Conservation (phyloP, 2,329 filamentous ascomycete species). For the Fusarium neocosmosporiellum region DNA sequence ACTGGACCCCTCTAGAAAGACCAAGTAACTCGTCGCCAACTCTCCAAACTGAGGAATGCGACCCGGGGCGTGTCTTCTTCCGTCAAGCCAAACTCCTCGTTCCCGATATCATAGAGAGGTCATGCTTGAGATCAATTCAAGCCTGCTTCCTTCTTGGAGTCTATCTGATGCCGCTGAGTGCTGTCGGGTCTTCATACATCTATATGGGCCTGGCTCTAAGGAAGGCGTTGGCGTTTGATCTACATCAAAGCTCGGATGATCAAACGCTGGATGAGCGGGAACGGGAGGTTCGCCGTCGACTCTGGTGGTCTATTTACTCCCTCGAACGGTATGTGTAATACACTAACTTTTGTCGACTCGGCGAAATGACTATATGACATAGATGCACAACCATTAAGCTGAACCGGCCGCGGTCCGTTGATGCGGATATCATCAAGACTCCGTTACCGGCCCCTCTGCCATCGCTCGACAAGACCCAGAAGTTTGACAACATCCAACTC, state of each 20-base stretch:
- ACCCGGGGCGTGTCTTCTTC: constrained; percentile 48
- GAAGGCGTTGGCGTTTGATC: constrained; percentile 44
- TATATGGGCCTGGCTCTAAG: constrained; percentile 46
- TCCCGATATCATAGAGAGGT: constrained; percentile 49
- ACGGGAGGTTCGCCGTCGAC: constrained; percentile 34
- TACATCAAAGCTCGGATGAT: constrained; percentile 44
- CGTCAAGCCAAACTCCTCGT: constrained; percentile 44
- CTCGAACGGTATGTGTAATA: constrained; percentile 38
- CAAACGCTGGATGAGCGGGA: constrained; percentile 33
- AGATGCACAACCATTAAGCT: constrained; percentile 42
- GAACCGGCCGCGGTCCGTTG: constrained; percentile 40
- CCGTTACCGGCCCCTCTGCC: constrained; percentile 30
- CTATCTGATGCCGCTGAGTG: constrained; percentile 49
- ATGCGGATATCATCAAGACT: constrained; percentile 35
- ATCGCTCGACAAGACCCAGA: constrained; percentile 38
- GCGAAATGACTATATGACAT: not conserved
- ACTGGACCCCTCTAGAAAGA: constrained; percentile 48
- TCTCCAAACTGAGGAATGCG: constrained; percentile 13
- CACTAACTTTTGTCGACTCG: fast-evolving
- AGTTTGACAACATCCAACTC: constrained; percentile 47
- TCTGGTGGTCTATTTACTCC: constrained; percentile 48
- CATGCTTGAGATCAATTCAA: constrained; percentile 48
- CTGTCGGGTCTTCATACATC: constrained; percentile 48
- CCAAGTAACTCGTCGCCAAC: constrained; percentile 21
- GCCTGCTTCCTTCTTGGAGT: constrained; percentile 49